Percentiles rank a stretch among this genome's conserved stretches.
phyloP scores from a whole-genome alignment of 1,284 basidiomycete species.

The Veloporphyrellus conicus region DNA sequence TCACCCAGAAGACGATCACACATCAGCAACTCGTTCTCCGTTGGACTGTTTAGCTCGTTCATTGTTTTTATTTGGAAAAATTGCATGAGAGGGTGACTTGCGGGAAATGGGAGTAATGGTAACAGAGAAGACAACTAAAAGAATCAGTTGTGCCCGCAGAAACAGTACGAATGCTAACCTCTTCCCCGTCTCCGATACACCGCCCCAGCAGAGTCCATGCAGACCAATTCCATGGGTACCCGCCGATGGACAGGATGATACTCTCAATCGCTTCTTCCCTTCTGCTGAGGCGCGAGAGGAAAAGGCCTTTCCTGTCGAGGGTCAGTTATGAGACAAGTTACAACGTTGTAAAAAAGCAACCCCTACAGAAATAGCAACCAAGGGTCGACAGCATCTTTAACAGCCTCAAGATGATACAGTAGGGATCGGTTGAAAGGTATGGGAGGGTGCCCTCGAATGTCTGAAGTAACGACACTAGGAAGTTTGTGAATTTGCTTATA shows the following conservation, averaged over 20 bases:
- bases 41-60: conserved; percentile 84
- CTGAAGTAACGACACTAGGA: conserved; percentile 36
- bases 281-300: conserved; percentile 73
- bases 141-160: conserved; percentile 11
- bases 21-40: conserved; percentile 74
- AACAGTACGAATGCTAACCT: conserved; percentile 49
- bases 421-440: conserved; percentile 65
- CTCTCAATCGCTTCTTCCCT: conserved; percentile 85
- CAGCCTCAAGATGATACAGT: conserved; percentile 55
- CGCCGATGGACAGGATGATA: conserved; percentile 71
- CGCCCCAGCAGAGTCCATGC: conserved; percentile 81
- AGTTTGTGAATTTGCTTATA: conserved; percentile 1
- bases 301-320: conserved; percentile 64
- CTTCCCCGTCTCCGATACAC: conserved; percentile 84
- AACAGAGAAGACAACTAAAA: conserved; percentile 61
- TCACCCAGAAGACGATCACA: conserved; percentile 71
- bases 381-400: conserved; percentile 64
- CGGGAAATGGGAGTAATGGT: conserved; percentile 59
- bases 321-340: conserved; percentile 4
- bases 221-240: conserved; percentile 95
- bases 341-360: conserved; percentile 1
- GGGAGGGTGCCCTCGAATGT: conserved; percentile 69
- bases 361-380: conserved; percentile 80
- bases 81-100: conserved; percentile 70
- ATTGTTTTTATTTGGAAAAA: conserved; percentile 89